These are phyloP conservation scores for Eremomyces bilateralis DNA, from an alignment of 495 filamentous ascomycete species.

Conservation along the genomic window DNA sequence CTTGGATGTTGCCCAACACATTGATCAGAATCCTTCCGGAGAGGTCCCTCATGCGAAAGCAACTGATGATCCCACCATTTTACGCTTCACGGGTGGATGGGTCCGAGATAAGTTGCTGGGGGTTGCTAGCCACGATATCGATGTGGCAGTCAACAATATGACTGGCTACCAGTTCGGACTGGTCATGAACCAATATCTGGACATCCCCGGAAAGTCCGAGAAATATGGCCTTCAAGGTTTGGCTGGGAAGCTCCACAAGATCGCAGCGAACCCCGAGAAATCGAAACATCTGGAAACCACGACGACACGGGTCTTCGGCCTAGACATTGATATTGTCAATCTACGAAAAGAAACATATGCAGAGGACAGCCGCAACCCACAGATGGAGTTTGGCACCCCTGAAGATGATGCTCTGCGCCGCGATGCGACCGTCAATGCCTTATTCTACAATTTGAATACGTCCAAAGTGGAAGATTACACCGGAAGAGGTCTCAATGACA, in stretches of 20 bases:
- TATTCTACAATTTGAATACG: conserved; percentile 84
- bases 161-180: conserved; percentile 65
- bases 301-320: conserved; percentile 61
- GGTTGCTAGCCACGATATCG: conserved; percentile 67
- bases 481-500: conserved; percentile 46
- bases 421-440: conserved; percentile 85
- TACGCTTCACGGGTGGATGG: conserved; percentile 96
- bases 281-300: conserved; percentile 93
- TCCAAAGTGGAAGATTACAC: conserved; percentile 67
- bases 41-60: conserved; percentile 1
- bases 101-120: conserved; percentile 89
- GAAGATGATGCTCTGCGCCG: conserved; percentile 74
- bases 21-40: conserved; percentile 20
- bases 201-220: conserved; percentile 18
- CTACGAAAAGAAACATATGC: conserved; percentile 78
- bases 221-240: conserved; percentile 17
- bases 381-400: conserved; percentile 84
- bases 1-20: conserved; percentile 49
- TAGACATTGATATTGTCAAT: conserved; percentile 90
- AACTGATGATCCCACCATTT: no score
- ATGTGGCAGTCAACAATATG: conserved; percentile 87
- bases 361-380: conserved; percentile 66
- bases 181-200: conserved; percentile 36
- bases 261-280: conserved; percentile 72
- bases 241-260: conserved; percentile 21